Base-by-base conservation (phyloP, 352 stramenopile genomes). In the Thalassiosira livingstoniorum region DNA sequence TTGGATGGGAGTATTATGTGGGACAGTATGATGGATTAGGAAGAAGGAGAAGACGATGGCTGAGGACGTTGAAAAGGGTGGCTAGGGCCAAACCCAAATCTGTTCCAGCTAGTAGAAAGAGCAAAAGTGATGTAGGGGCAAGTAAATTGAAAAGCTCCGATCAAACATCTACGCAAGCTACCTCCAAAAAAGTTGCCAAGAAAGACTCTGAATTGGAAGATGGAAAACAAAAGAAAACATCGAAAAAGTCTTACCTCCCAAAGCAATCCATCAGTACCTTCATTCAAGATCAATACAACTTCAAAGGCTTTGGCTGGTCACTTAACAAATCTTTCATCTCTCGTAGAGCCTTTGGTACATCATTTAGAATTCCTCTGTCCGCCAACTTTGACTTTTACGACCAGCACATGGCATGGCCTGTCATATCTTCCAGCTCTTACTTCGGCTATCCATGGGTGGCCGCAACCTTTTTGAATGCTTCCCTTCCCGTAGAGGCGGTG, bases 1-100 rank as follows among this genome's bases (percentile, higher is more conserved):
- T 91, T 68, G 89, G 89, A 47, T 93, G 89, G 89, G 87, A 91
- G 70, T 93, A 93, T 71, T 70, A 90, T 74, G 78, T 84, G 55
- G 75, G 81, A 80, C 45, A 23, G 70, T 72, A 83, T 35, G 77
- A 86, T 35, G 75, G 87, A 42, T 78, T 83, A 15, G 76, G 82
- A 11, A 85, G 58, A 61, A 84, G 89, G 55, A 69, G 82, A 72
- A 43, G 89, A 62, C 80, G 85, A 25, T 94, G 89, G 89, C 54
- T 93, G 7, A 58, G 88, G 29, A 85, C 25, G 10, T 45, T 89
- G 2, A 39, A 54, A 58, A 82, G 64, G 31, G 37, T 80, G 11
- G 47, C n/a, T 34, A 4, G 73, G 7, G 39, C 39, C 39, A 47
- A 47, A 47, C 39, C 15, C 7, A 15, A 47, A 18, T 18, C 39